Evolutionary conservation across 306 rosid genomes (phyloP), one percentile per base, ranked within the genome.

Genomic region (Fagus sylvatica): DNA sequence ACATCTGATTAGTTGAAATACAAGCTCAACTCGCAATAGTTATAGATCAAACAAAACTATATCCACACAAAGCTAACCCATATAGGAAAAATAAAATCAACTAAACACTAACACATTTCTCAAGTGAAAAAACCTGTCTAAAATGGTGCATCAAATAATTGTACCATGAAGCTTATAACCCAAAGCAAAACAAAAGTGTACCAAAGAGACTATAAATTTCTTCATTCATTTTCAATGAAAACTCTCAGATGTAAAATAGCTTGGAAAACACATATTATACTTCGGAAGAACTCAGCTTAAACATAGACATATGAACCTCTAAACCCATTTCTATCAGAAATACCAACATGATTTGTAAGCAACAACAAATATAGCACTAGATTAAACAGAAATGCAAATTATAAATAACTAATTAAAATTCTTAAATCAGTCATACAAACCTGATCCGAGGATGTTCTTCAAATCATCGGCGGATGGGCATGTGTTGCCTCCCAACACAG

Each of bases 401-500:
- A 7, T 1, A 41, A 71, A 12, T 3, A n/a, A 1, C 13, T 16
- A 67, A 74, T 33, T 15, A 22, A 22, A 22, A 22, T 22, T 22
- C 28, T 22, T 0, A 22, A 34, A 49, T 6, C 42, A 37, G 3
- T 0, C n/a, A 22, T 12, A 1, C 12, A 0, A 8, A 91, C 97
- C 94, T 71, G 94, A 78, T 33, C 60, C 42, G 1, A 91, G 94
- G 39, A 91, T 89, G n/a, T 42, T 1, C 76, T 88, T 89, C 80
- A 91, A 42, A 73, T 91, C 90, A 7, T 8, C 80, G 11, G 94
- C 66, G 16, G 85, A 60, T 43, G 97, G 97, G 75, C 64, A 0
- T 12, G 81, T 32, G 77, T 89, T 91, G 43, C 97, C 97, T 55
- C 97, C 97, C 88, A 91, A 89, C 11, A 91, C 92, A 34, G 97